A percentile compares a stretch with the other conserved stretches of the same genome.
These are phyloP conservation scores for Starmerella floricola DNA, from an alignment of 805 yeast species.

Conservation along the genomic window DNA sequence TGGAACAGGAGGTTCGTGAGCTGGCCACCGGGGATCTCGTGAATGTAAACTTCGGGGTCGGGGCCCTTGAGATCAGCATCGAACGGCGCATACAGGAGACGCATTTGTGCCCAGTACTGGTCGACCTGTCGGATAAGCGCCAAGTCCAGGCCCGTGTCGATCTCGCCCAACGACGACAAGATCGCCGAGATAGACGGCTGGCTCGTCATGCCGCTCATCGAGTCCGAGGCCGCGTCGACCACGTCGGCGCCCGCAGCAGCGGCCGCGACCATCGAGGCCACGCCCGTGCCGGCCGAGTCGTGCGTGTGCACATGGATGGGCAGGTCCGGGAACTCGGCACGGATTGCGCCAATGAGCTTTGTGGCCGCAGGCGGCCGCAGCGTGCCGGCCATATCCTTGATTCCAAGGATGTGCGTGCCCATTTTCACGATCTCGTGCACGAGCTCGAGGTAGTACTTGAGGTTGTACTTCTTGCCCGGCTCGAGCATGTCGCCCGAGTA, in stretches of 20 bases:
- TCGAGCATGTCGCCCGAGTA: slow-evolving; percentile 98
- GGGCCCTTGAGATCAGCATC: slow-evolving; percentile 99
- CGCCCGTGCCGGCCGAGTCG: slow-evolving; percentile 99
- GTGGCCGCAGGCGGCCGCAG: slow-evolving; percentile 90
- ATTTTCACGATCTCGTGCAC: slow-evolving; percentile 73
- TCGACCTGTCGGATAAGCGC: slow-evolving; percentile 70
- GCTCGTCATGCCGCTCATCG: slow-evolving; percentile 96
- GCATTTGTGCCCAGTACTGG: slow-evolving; percentile 97
- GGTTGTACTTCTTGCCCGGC: slow-evolving; percentile 90
- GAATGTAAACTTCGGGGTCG: slow-evolving; percentile 96
- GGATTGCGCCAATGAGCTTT: slow-evolving; percentile 61
- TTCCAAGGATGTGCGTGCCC: slow-evolving; percentile 96
- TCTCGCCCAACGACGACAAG: slow-evolving; percentile 76
- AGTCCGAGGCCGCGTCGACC: slow-evolving; percentile 93
- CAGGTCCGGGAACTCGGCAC: slow-evolving; percentile 78
- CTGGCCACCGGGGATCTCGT: slow-evolving; percentile 99
- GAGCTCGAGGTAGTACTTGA: slow-evolving; percentile 72
- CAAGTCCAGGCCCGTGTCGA: slow-evolving; percentile 60
- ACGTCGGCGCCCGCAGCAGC: slow-evolving; percentile 96
- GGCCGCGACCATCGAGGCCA: slow-evolving; percentile 88
- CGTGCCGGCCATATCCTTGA: slow-evolving; percentile 99
- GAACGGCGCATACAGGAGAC: slow-evolving; percentile 89
- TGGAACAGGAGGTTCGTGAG: slow-evolving; percentile 95
- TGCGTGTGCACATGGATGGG: slow-evolving; percentile 99
- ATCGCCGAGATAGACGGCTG: slow-evolving; percentile 94